A percentile compares a stretch with the other conserved stretches of the same genome.
Evolutionary conservation across 2,329 filamentous ascomycete species (phyloP).

Genomic region (Neocucurbitaria cava): DNA sequence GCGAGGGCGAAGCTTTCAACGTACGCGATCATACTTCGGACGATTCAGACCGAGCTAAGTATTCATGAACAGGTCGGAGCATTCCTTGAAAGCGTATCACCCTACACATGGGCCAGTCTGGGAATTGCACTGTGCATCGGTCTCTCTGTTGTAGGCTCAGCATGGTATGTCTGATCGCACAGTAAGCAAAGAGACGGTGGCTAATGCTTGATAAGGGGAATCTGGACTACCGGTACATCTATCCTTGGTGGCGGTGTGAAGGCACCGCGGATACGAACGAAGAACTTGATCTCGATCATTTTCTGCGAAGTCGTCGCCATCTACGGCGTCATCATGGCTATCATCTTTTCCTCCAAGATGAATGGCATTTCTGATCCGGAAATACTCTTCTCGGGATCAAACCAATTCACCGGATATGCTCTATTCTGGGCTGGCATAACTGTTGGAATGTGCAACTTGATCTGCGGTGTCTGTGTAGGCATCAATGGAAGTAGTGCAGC

Average conservation of each 20-base stretch:
- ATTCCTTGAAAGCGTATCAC: constrained; percentile 93
- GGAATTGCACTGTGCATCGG: constrained; percentile 96
- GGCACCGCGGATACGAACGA: constrained; percentile 96
- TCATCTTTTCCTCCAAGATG: constrained; percentile 94
- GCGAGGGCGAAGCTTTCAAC: constrained; percentile 95
- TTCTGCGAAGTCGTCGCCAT: constrained; percentile 99
- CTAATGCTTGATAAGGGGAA: constrained; percentile 72
- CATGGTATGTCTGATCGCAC: constrained; percentile 71
- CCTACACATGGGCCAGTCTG: constrained; percentile 88
- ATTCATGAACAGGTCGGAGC: constrained; percentile 72
- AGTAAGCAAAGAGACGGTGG: background rate
- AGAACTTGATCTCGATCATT: constrained; percentile 99
- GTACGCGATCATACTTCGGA: constrained; percentile 57
- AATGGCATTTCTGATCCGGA: constrained; percentile 70
- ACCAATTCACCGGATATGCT: constrained; percentile 94
- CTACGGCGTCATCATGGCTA: constrained; percentile 99
- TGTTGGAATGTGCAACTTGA: constrained; percentile 92
- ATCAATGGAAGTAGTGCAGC: constrained; percentile 98
- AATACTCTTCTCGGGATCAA: constrained; percentile 73
- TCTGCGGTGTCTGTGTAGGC: constrained; percentile 95
- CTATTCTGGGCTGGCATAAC: constrained; percentile 96
- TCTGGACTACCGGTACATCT: constrained; percentile 97
- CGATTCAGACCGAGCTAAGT: constrained; percentile 10
- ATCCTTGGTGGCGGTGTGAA: constrained; percentile 97
- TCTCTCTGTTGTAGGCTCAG: constrained; percentile 93